Evolutionary conservation across 2,329 filamentous ascomycete genomes (phyloP), one percentile per base, ranked within the genome.

Genomic region (Curvularia lunata): DNA sequence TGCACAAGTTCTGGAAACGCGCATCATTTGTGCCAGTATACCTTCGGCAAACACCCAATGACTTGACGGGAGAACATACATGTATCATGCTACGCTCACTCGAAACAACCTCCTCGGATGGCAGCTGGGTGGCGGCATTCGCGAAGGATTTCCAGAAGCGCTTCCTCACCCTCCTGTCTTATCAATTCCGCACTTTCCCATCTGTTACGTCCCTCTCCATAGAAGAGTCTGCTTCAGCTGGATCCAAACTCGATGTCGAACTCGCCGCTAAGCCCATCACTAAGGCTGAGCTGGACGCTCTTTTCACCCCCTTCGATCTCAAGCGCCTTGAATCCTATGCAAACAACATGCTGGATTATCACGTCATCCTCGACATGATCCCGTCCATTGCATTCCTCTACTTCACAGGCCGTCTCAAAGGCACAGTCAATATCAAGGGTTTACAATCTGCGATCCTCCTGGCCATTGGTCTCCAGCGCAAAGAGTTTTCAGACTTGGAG

Each of bases 1-100:
- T 99, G 13, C 95, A 97, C 80, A 96, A 91, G 73, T 99, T 99
- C 83, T 99, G 95, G 95, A 97, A 97, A 79, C 89, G 91, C 34
- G 86, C 90, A 16, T 83, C 83, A 0, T 99, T 97, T 75, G 86
- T 88, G 2, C 95, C 95, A 0, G 91, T 99, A 0, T 99, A 99
- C 71, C 84, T 99, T 13, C 86, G 95, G 32, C 95, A 99, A 80
- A 99, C 96, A 2, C 84, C 95, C 50, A 99, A 98, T 74, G 95
- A 98, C 56, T 83, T 99, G 45, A 99, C 96, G 0, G 95, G 95
- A 54, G 95, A 99, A 78, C 95, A 99, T 75, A 97, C 95, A 0
- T 97, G 92, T 74, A 94, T 99, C 27, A 99, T 99, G 96, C 84
- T 99, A 48, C 87, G 92, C 56, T 90, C 92, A 1, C 83, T 99